A percentile compares a stretch with the other conserved stretches of the same genome.
phyloP scores from a whole-genome alignment of 2,329 filamentous ascomycete species.

The Nemania serpens region DNA sequence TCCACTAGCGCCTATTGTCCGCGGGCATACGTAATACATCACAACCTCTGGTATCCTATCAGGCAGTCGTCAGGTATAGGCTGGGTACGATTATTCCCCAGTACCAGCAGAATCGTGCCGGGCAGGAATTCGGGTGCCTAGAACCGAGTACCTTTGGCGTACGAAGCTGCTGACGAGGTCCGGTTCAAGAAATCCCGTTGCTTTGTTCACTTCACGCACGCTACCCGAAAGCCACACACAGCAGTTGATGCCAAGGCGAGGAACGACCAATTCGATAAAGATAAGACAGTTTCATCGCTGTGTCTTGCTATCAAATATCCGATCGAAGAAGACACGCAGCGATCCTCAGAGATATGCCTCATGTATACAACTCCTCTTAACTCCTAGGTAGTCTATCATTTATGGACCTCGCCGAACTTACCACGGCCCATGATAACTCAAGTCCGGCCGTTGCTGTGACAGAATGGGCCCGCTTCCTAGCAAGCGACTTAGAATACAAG shows the following conservation, averaged over 20 bases:
- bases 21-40: conserved; percentile 16
- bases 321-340: conserved; percentile 1
- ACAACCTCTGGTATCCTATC: too few relatives aligned
- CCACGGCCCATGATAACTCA: conserved; percentile 8
- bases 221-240: too few relatives aligned
- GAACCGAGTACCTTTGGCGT: neutral
- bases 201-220: too few relatives aligned
- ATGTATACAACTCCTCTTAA: conserved; percentile 26
- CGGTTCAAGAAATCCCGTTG: neutral
- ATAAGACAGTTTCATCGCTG: conserved; percentile 2
- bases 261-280: neutral
- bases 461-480: conserved; percentile 1
- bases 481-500: conserved; percentile 7
- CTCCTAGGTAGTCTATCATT: conserved; percentile 17
- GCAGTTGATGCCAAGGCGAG: neutral
- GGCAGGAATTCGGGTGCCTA: conserved; percentile 16
- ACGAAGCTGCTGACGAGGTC: conserved; percentile 10
- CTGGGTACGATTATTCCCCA: too few relatives aligned
- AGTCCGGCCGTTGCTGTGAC: neutral
- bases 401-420: conserved; percentile 7
- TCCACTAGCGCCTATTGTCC: too few relatives aligned
- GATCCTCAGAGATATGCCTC: conserved; percentile 7
- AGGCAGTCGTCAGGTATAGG: too few relatives aligned
- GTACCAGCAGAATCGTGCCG: neutral
- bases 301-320: conserved; percentile 3